Evolutionary conservation across 2,329 filamentous ascomycete species (phyloP).

Genomic region (Paramyrothecium sp.): DNA sequence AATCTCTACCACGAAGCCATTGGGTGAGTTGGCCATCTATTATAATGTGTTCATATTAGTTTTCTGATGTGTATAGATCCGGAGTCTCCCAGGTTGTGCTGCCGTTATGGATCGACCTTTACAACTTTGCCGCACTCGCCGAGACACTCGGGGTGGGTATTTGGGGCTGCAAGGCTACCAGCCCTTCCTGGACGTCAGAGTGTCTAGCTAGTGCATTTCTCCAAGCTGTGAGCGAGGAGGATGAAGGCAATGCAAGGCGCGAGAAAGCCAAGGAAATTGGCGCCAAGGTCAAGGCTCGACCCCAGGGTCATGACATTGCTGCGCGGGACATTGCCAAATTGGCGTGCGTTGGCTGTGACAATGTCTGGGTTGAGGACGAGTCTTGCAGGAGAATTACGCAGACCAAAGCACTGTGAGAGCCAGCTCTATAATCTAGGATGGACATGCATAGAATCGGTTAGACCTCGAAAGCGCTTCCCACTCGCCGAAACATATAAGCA

Average conservation of each 20-base stretch:
- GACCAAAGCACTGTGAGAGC: no score
- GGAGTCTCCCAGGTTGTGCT: slow-evolving; percentile 45
- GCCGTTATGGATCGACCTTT: slow-evolving; percentile 44
- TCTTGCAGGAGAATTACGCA: no score
- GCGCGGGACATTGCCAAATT: slow-evolving; percentile 6
- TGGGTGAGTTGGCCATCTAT: slow-evolving; percentile 25
- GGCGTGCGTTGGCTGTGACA: no score
- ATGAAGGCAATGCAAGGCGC: slow-evolving; percentile 9
- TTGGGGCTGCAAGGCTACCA: slow-evolving; percentile 30
- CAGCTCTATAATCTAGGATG: no score
- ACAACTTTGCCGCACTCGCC: slow-evolving; percentile 39
- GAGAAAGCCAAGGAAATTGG: slow-evolving; percentile 16
- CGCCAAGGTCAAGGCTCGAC: slow-evolving; percentile 1
- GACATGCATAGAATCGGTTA: no score
- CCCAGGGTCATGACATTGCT: slow-evolving; percentile 7
- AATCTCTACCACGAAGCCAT: slow-evolving; percentile 43
- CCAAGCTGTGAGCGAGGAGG: slow-evolving; percentile 10
- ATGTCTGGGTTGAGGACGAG: no score
- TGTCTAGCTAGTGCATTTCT: slow-evolving; percentile 24
- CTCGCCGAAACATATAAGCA: no score
- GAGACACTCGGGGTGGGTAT: slow-evolving; percentile 42
- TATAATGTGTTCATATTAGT: neutral
- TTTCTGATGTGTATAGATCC: slow-evolving; percentile 21
- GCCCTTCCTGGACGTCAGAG: slow-evolving; percentile 25
- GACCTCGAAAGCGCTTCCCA: no score